phyloP scores from a whole-genome alignment of 179 eudicot genomes.

The Camellia oleifera region DNA sequence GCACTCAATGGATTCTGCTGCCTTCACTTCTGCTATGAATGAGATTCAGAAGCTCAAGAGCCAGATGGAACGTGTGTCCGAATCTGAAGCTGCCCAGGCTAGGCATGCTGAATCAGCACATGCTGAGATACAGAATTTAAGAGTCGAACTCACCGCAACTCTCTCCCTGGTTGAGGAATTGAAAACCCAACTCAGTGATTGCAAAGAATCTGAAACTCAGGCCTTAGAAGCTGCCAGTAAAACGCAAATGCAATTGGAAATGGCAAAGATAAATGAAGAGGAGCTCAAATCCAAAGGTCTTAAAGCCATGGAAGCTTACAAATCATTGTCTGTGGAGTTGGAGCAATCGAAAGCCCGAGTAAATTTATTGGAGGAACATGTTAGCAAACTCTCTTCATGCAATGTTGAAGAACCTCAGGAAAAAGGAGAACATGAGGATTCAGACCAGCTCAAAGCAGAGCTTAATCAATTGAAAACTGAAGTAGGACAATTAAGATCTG shows the following conservation, averaged over 20 bases:
- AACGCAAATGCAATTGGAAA: slow-evolving; percentile 50
- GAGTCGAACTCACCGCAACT: slow-evolving; percentile 53
- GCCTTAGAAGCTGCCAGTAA: slow-evolving; percentile 47
- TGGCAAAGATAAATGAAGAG: slow-evolving; percentile 43
- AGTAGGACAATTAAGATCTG: slow-evolving; percentile 44
- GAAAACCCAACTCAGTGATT: slow-evolving; percentile 50
- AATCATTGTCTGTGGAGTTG: slow-evolving; percentile 41
- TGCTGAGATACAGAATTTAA: slow-evolving; percentile 56
- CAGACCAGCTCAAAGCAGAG: slow-evolving; percentile 38
- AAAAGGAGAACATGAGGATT: slow-evolving; percentile 30
- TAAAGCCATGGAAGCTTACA: slow-evolving; percentile 45
- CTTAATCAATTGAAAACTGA: slow-evolving; percentile 47
- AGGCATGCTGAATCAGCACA: slow-evolving; percentile 53
- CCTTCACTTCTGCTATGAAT: slow-evolving; percentile 56
- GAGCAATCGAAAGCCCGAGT: slow-evolving; percentile 56
- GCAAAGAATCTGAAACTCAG: slow-evolving; percentile 52
- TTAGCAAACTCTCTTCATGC: slow-evolving; percentile 34
- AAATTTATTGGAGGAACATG: slow-evolving; percentile 41
- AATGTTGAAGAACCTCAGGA: slow-evolving; percentile 5
- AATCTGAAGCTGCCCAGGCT: slow-evolving; percentile 55
- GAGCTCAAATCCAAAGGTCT: slow-evolving; percentile 37
- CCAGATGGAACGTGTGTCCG: slow-evolving; percentile 52
- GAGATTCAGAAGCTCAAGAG: slow-evolving; percentile 68
- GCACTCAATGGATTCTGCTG: slow-evolving; percentile 62
- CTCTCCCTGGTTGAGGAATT: slow-evolving; percentile 50